Conservation (phyloP, 345 rosid species). For the Brassica incana region DNA sequence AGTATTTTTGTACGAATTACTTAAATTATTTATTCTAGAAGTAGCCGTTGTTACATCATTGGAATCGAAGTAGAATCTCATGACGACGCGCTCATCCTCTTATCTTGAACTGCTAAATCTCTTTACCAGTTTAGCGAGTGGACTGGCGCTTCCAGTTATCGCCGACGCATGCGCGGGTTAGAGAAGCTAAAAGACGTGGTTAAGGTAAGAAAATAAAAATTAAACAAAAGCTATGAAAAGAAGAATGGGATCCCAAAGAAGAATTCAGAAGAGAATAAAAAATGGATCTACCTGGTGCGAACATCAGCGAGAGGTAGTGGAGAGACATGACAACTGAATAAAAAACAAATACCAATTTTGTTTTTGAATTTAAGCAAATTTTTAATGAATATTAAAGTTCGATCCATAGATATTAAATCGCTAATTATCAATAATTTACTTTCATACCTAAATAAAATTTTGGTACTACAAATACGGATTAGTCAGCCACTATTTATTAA, state of each 20-base stretch:
- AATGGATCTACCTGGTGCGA: slow-evolving; percentile 43
- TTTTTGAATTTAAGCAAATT: neutral
- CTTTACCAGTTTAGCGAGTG: neutral
- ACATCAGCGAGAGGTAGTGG: slow-evolving; percentile 38
- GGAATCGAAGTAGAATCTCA: slow-evolving; percentile 20
- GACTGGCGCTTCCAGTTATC: neutral
- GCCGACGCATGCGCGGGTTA: slow-evolving; percentile 28
- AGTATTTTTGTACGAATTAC: neutral
- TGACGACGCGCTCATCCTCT: neutral
- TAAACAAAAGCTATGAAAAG: neutral
- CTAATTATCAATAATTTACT: neutral
- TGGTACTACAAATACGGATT: neutral
- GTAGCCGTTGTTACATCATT: slow-evolving; percentile 33
- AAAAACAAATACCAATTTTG: neutral
- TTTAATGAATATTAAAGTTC: slow-evolving; percentile 18
- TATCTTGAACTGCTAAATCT: neutral
- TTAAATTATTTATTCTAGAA: neutral
- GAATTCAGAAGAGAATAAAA: slow-evolving; percentile 23
- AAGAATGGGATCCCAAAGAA: neutral
- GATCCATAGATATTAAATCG: slow-evolving; percentile 4
- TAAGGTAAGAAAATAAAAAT: neutral
- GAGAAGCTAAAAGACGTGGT: neutral
- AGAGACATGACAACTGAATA: slow-evolving; percentile 29
- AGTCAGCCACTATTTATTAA: neutral
- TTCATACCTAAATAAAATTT: neutral